A percentile compares a stretch with the other conserved stretches of the same genome.
These are phyloP conservation scores for Lactarius evosmus DNA, from an alignment of 768 basidiomycete genomes.

Conservation along the genomic window DNA sequence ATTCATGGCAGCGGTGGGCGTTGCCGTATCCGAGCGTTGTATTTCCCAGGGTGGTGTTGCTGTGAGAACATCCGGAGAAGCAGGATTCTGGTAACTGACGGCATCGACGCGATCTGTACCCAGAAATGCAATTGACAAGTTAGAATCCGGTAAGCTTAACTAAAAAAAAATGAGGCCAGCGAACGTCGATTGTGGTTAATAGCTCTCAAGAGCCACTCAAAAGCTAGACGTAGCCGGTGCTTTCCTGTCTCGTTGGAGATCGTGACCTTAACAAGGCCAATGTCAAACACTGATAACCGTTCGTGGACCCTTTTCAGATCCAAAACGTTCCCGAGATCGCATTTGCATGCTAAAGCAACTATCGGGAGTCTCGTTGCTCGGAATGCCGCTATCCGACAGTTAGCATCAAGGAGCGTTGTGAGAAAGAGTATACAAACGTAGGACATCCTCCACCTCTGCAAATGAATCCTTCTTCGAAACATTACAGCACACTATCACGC, in stretches of 20 bases:
- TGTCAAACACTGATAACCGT: conserved; percentile 59
- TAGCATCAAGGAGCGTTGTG: conserved; percentile 12
- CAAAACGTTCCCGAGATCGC: conserved; percentile 60
- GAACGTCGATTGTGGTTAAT: conserved; percentile 39
- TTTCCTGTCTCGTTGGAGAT: conserved; percentile 54
- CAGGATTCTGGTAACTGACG: conserved; percentile 60
- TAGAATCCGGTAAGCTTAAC: neutral
- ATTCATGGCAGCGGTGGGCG: conserved; percentile 43
- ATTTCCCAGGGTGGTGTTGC: conserved; percentile 56
- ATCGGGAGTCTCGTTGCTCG: conserved; percentile 54
- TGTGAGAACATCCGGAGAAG: conserved; percentile 59
- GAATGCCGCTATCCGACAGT: conserved; percentile 49
- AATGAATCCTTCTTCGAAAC: conserved; percentile 61
- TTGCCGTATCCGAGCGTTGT: conserved; percentile 45
- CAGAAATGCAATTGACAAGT: conserved; percentile 2
- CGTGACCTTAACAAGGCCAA: conserved; percentile 76
- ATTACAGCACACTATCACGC: conserved; percentile 85
- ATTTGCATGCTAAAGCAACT: conserved; percentile 86
- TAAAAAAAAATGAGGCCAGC: neutral
- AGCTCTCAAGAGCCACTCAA: conserved; percentile 70
- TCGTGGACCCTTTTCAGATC: conserved; percentile 51
- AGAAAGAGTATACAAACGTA: conserved; percentile 54
- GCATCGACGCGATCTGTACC: conserved; percentile 29
- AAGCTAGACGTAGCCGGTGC: conserved; percentile 68
- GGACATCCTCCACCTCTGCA: conserved; percentile 57